Base-by-base conservation (phyloP, 73 alveolate species). In the Blepharisma stoltei region DNA sequence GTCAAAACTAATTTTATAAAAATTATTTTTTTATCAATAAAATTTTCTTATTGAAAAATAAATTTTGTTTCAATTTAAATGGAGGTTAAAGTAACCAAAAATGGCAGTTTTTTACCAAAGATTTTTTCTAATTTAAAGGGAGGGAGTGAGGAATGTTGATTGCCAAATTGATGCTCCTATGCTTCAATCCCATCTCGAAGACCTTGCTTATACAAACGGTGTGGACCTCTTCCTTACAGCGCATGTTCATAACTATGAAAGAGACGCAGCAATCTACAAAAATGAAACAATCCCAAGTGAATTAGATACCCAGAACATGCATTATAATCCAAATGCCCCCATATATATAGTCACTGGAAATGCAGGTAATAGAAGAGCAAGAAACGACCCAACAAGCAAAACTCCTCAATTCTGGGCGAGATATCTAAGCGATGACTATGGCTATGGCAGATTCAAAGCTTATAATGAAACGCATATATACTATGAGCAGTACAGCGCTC, bases 391-490 rank as follows among this genome's bases (percentile, higher is more conserved):
- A 1, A 60, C 73, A 14, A 60, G 73, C 23, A n/a, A n/a, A 14
- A 60, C 73, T 20, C 73, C 73, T 20, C 73, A 60, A 5, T n/a
- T 1, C 4, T 60, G 73, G 73, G 73, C 73, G 46, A n/a, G 23
- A 38, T 60, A 20, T 60, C 5, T n/a, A 38, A 18, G 48, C 5
- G 23, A 60, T 60, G 73, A 60, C 5, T 60, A 60, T 60, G 73
- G 73, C 0, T 60, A 60, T 60, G 73, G 73, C 14, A 60, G 73
- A 38, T 9, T 60, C 18, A 25, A 14, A 20, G 45, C 23, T 5
- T 60, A 60, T 60, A 60, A 60, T 25, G 23, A 60, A 14, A 60
- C 73, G 14, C 73, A 60, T 25, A 14, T 60, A 38, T 60, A 60
- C 23, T 60, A 60, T 60, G 73, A 60, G 23, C 73, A 60, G 38